These are phyloP conservation scores for Solanum stenotomum DNA, from an alignment of 257 asterid species.

Conservation along the genomic window DNA sequence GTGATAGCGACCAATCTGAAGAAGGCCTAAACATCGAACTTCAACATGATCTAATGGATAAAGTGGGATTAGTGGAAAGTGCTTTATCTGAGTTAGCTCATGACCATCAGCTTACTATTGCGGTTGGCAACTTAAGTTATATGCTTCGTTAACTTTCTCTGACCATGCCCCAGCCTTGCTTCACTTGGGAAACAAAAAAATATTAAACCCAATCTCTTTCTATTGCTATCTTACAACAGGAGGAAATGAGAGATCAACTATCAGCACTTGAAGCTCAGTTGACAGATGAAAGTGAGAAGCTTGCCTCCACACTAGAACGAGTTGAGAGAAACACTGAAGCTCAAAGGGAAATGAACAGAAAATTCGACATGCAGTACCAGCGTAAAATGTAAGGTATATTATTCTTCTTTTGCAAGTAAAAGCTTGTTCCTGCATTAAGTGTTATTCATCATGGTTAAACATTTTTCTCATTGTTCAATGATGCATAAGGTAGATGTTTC, in stretches of 20 bases:
- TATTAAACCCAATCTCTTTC: not conserved
- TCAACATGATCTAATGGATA: conserved; percentile 50
- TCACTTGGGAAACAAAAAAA: not conserved
- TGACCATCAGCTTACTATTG: conserved; percentile 42
- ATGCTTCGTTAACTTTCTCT: not conserved
- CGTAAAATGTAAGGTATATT: conserved; percentile 54
- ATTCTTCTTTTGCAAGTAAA: not conserved
- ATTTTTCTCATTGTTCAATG: not conserved
- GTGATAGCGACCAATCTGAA: conserved; percentile 57
- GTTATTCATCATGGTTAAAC: not conserved
- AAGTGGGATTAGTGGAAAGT: conserved; percentile 51
- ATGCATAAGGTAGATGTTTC: not conserved
- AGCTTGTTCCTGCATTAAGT: not conserved
- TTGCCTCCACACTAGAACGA: conserved; percentile 27
- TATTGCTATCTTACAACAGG: conserved; percentile 28
- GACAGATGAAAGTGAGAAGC: conserved; percentile 41
- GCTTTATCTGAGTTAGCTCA: conserved; percentile 54
- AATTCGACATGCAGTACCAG: conserved; percentile 63
- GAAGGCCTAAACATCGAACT: conserved; percentile 21
- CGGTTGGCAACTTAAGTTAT: conserved; percentile 35
- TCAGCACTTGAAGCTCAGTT: conserved; percentile 46
- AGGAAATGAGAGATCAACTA: conserved; percentile 62
- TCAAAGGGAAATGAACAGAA: conserved; percentile 55
- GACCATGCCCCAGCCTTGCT: not conserved
- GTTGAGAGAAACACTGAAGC: conserved; percentile 36